Base-by-base conservation (phyloP, 2,329 filamentous ascomycete genomes). In the Scolecobasidium constrictum region DNA sequence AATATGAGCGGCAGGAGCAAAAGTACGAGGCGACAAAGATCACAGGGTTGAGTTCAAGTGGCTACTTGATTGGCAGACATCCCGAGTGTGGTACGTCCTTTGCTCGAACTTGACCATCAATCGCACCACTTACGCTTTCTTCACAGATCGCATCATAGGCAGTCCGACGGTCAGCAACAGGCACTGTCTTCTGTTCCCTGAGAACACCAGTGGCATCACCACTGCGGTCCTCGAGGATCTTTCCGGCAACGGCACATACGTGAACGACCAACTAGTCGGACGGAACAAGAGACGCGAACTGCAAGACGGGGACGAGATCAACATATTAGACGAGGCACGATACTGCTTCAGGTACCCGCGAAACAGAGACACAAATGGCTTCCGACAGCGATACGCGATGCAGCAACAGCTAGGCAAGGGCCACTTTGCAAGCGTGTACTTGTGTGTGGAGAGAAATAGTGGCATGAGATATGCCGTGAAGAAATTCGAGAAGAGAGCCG, bases 161-260 rank as follows among this genome's bases (percentile, higher is more conserved):
- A 81, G 84, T 40, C 80, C 78, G 2, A 85, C 85, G 4, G 80
- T 95, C 35, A 95, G 88, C 15, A 96, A 96, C 57, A 76, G 88
- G 3, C 84, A 88, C 60, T 86, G 81, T 49, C 64, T 85, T 6
- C 51, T 86, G 2, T 85, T 83, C 53, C 70, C 67, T 39, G 73
- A 81, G 56, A 77, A 73, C 50, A 73, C 69, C 48, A 65, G 67
- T 40, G 74, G 77, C 23, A 69, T 71, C 48, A 57, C 68, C 1
- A 63, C 78, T 34, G 90, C 86, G 6, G 75, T 96, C 11, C 63
- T 98, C 4, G 88, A 98, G 59, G 92, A 98, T 60, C 66, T 96
- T 16, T 98, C 92, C 5, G 92, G 81, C 57, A 98, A 98, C 58
- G 92, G 92, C 40, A 98, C 93, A 0, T 98, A 88, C 57, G 82